Percentiles rank a stretch among this genome's conserved stretches.
These are phyloP conservation scores for Geotrichum citri-aurantii DNA, from an alignment of 1,139 yeast species.

Conservation along the genomic window DNA sequence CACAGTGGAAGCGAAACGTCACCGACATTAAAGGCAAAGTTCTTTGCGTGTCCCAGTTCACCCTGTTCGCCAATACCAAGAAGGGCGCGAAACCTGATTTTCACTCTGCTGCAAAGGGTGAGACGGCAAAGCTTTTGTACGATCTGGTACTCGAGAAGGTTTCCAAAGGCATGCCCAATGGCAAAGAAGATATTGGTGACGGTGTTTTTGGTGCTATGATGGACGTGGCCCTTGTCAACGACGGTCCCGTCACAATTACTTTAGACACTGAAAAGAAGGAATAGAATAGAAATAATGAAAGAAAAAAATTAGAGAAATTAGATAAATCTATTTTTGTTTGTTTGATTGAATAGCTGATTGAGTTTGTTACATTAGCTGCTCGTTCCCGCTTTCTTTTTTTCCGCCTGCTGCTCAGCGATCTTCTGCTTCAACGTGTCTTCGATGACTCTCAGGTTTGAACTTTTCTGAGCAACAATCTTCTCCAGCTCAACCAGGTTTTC, in stretches of 20 bases:
- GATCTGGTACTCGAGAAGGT: constrained; percentile 48
- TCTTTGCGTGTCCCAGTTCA: constrained; percentile 79
- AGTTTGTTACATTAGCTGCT: not conserved
- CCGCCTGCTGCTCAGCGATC: constrained; percentile 10
- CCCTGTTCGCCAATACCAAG: constrained; percentile 72
- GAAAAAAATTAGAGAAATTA: not conserved
- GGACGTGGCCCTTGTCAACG: constrained; percentile 83
- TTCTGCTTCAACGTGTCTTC: constrained; percentile 26
- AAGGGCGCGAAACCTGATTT: constrained; percentile 94
- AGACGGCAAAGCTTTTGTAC: constrained; percentile 62
- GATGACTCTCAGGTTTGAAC: constrained; percentile 31
- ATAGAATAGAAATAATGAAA: constrained; percentile 4
- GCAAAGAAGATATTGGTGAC: constrained; percentile 62
- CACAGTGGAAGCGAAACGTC: constrained; percentile 57
- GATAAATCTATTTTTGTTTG: not conserved
- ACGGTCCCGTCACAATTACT: constrained; percentile 74
- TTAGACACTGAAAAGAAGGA: constrained; percentile 52
- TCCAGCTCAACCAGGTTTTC: constrained; percentile 71
- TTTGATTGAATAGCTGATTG: not conserved
- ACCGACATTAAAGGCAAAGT: constrained; percentile 52
- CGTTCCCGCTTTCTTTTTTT: constrained; percentile 3
- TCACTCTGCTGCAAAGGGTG: constrained; percentile 79
- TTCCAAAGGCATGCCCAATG: constrained; percentile 47
- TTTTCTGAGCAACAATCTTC: constrained; percentile 48
- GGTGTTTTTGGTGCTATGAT: constrained; percentile 97